Evolutionary conservation across 2,329 filamentous ascomycete species (phyloP).

Genomic region (Curvularia lunata): DNA sequence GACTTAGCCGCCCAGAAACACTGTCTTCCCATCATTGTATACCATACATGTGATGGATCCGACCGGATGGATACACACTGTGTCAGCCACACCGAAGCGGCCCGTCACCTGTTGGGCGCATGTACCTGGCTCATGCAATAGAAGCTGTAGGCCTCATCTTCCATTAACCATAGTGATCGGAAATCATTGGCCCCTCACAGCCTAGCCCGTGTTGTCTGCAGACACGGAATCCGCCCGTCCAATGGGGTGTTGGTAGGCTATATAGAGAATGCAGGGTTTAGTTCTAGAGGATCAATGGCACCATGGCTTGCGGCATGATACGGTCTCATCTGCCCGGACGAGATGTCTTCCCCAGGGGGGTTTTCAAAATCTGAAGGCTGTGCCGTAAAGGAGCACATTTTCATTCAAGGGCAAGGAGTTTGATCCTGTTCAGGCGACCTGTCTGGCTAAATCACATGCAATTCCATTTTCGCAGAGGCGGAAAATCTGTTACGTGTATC

Average conservation of each 20-base stretch:
- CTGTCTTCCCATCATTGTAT: neutral
- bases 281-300: neutral
- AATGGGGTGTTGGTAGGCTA: conserved; percentile 1
- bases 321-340: neutral
- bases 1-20: neutral
- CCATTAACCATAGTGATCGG: conserved; percentile 4
- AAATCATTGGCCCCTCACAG: conserved; percentile 3
- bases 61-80: neutral
- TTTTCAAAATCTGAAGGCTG: neutral
- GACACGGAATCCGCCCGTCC: neutral
- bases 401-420: neutral
- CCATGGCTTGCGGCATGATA: conserved; percentile 4
- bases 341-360: neutral
- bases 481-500: neutral
- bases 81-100: conserved; percentile 3
- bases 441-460: neutral
- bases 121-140: conserved; percentile 9
- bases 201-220: conserved; percentile 1
- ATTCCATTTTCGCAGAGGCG: neutral
- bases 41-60: neutral
- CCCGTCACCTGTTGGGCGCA: conserved; percentile 1
- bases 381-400: neutral
- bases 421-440: neutral
- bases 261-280: conserved; percentile 4
- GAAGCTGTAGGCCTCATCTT: conserved; percentile 4